Percentiles rank a stretch among this genome's conserved stretches.
Evolutionary conservation across 768 basidiomycete genomes (phyloP).

Genomic region (Phanerochaete sordida): DNA sequence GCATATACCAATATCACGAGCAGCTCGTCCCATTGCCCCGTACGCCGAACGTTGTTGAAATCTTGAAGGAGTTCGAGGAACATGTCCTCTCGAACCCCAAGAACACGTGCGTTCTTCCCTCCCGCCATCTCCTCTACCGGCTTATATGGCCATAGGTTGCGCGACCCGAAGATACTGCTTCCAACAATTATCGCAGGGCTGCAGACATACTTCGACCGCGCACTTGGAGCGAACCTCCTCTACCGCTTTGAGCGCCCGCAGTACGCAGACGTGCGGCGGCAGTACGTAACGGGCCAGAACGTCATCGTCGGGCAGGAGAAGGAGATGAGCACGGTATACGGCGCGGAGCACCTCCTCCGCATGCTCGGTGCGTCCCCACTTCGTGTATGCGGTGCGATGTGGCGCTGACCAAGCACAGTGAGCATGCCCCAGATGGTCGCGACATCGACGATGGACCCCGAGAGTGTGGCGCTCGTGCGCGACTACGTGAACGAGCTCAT

Average conservation of each 20-base stretch:
- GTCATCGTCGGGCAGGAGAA: conserved; percentile 68
- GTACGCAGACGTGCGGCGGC: conserved; percentile 75
- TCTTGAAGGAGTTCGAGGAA: conserved; percentile 75
- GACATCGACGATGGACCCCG: conserved; percentile 85
- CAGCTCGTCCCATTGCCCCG: conserved; percentile 86
- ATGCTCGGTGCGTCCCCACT: conserved; percentile 65
- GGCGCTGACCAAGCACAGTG: conserved; percentile 47
- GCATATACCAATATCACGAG: neutral
- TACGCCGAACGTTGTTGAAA: conserved; percentile 68
- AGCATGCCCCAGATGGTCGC: conserved; percentile 89
- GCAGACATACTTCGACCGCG: conserved; percentile 89
- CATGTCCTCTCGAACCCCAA: conserved; percentile 50
- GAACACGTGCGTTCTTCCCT: conserved; percentile 34
- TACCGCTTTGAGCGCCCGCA: conserved; percentile 96
- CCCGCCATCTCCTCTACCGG: neutral
- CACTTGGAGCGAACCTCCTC: conserved; percentile 83
- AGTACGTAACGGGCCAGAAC: conserved; percentile 69
- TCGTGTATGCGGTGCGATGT: neutral
- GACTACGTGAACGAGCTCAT: conserved; percentile 92
- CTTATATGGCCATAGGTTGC: conserved; percentile 43
- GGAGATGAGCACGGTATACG: conserved; percentile 89
- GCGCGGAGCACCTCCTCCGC: conserved; percentile 88
- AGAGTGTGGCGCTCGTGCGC: conserved; percentile 75
- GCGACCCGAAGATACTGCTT: conserved; percentile 65
- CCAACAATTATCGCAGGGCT: conserved; percentile 85